Evolutionary conservation across 208 protist genomes (phyloP), one percentile per base, ranked within the genome.

Genomic region (Acanthamoeba culbertsoni): DNA sequence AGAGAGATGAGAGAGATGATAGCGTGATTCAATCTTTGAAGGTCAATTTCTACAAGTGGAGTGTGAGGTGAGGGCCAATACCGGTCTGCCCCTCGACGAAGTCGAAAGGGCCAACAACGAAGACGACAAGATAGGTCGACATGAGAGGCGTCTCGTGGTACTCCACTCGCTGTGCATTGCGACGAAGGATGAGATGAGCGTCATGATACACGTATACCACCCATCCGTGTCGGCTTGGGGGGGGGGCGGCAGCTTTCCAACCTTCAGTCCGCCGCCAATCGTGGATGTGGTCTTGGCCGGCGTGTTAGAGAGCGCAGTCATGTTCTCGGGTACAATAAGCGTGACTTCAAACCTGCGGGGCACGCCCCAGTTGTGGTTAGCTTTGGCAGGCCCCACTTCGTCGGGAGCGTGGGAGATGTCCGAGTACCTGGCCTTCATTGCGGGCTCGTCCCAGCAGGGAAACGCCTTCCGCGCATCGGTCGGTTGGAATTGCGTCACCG

Each of bases 401-500:
- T 6, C 0, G 37, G 7, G 8, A 8, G 6, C 6, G 0, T 4
- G 12, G 28, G 68, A 23, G 75, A 71, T 46, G 26, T 6, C 10
- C 0, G 1, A 20, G 35, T 46, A 91, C 84, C 97, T 97, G 0
- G 98, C 97, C 94, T 99, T 99, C 16, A 98, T 42, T 8, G 97
- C 96, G 2, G 99, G 98, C 95, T 99, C 98, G 86, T 99, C 99
- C 97, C 98, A 99, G 94, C 98, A 99, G 14, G 98, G 98, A 88
- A 99, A 97, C 23, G 97, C 97, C 43, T 97, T 96, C 62, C 98
- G 96, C 8, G 98, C 98, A 86, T 99, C 98, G 16, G 75, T 88
- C 8, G 91, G 75, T 31, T 93, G 55, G 48, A 93, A 93, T 40
- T 93, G 91, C 28, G 91, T 93, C 10, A 86, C 55, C 0, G 63